These are phyloP conservation scores for Vitis riparia DNA, from an alignment of 164 flowering plant genomes.

Conservation along the genomic window DNA sequence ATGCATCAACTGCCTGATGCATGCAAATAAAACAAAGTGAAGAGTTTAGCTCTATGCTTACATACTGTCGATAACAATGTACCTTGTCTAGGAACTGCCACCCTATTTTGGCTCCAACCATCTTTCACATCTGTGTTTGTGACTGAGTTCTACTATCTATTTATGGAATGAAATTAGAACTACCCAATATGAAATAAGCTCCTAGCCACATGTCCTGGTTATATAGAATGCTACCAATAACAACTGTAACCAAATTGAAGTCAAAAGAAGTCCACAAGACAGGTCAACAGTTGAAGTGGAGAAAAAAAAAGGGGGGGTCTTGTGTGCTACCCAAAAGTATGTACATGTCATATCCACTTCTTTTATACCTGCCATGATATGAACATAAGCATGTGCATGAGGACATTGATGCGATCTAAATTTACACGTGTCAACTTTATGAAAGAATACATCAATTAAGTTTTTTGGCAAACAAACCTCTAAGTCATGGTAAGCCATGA, in stretches of 20 bases:
- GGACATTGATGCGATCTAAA: neutral
- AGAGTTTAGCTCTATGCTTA: too few relatives aligned
- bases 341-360: neutral
- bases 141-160: too few relatives aligned
- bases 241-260: neutral
- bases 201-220: neutral
- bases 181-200: neutral
- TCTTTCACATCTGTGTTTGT: too few relatives aligned
- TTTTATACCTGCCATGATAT: conserved; percentile 1
- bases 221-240: neutral
- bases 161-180: too few relatives aligned
- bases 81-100: too few relatives aligned
- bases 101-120: too few relatives aligned
- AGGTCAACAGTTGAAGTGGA: neutral
- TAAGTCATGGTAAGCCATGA: too few relatives aligned
- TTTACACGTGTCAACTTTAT: neutral
- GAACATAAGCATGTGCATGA: neutral
- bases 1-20: too few relatives aligned
- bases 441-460: neutral
- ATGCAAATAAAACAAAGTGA: too few relatives aligned
- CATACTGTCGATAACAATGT: too few relatives aligned
- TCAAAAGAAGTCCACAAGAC: neutral
- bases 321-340: neutral
- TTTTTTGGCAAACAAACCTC: conserved; percentile 2
- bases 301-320: neutral